Percentiles rank a stretch among this genome's conserved stretches.
phyloP scores from a whole-genome alignment of 257 asterid genomes.

The Solanum arcanum region DNA sequence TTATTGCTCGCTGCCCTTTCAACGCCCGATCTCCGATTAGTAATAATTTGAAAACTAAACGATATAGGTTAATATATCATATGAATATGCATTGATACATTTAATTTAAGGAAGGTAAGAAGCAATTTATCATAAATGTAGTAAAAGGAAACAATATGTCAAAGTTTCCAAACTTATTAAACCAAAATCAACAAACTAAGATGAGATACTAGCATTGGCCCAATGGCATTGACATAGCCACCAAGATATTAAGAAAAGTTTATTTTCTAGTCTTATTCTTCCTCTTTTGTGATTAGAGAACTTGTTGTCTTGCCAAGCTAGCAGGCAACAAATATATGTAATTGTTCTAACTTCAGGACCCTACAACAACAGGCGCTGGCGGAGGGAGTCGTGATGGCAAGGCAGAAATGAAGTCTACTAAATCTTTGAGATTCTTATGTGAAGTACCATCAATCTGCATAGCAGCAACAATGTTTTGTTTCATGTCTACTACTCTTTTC shows the following conservation, averaged over 20 bases:
- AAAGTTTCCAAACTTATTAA: background rate
- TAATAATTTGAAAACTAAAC: too few species aligned
- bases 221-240: background rate
- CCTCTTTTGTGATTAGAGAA: background rate
- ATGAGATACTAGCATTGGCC: background rate
- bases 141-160: background rate
- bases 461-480: conserved; percentile 5
- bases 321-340: background rate
- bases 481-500: conserved; percentile 1
- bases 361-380: background rate
- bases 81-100: too few species aligned
- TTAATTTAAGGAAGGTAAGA: too few species aligned
- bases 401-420: conserved; percentile 15
- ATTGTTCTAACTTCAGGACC: background rate
- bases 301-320: background rate
- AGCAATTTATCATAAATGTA: too few species aligned
- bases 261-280: background rate
- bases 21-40: too few species aligned
- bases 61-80: too few species aligned
- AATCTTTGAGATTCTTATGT: conserved; percentile 2
- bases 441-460: conserved; percentile 17
- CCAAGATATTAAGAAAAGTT: background rate
- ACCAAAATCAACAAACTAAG: background rate
- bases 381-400: background rate
- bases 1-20: too few species aligned